phyloP scores from a whole-genome alignment of 805 yeast species.

The Komagataella phaffii region DNA sequence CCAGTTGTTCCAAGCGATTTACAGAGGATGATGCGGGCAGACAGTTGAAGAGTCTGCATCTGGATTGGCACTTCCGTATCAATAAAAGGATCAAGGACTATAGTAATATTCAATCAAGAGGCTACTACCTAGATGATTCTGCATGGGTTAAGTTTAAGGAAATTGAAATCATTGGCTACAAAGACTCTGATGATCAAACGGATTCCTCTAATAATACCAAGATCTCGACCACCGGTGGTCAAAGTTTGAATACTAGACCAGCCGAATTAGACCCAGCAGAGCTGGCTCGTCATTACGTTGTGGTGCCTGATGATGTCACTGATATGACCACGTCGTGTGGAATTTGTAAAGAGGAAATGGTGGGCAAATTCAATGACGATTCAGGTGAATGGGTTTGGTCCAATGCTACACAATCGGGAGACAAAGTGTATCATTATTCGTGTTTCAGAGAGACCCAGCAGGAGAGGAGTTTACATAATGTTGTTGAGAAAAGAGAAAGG shows the following conservation, averaged over 20 bases:
- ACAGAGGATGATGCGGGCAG: constrained; percentile 43
- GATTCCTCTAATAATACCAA: constrained; percentile 4
- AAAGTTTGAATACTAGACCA: constrained; percentile 2
- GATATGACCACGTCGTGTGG: constrained; percentile 51
- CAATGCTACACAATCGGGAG: constrained; percentile 33
- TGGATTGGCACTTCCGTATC: constrained; percentile 94
- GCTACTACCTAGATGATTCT: constrained; percentile 66
- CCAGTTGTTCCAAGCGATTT: constrained; percentile 83
- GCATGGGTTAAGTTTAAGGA: constrained; percentile 71
- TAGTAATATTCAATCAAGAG: constrained; percentile 49
- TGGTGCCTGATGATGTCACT: constrained; percentile 50
- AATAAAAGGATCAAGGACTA: constrained; percentile 58
- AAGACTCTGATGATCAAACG: constrained; percentile 7
- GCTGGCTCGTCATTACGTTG: constrained; percentile 35
- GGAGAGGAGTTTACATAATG: not conserved
- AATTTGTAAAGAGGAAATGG: constrained; percentile 53
- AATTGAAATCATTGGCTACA: constrained; percentile 36
- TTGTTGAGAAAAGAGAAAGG: not conserved
- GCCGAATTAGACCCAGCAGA: constrained; percentile 14
- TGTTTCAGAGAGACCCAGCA: constrained; percentile 48
- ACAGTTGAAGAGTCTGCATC: constrained; percentile 44
- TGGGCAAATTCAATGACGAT: constrained; percentile 59
- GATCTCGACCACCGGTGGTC: constrained; percentile 2
- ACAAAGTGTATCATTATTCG: constrained; percentile 47
- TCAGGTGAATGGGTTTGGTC: constrained; percentile 76